These are phyloP conservation scores for Rhodocollybia butyracea DNA, from an alignment of 768 basidiomycete species.

Conservation along the genomic window DNA sequence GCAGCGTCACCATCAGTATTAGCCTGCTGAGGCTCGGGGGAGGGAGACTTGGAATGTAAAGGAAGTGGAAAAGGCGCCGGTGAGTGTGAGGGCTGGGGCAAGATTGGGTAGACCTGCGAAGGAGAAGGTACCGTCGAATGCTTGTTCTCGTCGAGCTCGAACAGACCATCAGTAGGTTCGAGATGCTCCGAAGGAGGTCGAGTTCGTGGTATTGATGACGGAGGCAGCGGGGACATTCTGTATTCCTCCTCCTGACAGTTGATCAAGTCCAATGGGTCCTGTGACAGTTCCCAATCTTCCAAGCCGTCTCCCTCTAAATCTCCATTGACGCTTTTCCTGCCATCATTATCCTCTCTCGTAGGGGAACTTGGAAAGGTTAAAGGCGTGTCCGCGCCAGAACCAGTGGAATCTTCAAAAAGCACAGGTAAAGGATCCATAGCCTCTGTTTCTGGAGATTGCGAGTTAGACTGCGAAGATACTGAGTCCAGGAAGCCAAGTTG, in stretches of 20 bases:
- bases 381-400: not conserved
- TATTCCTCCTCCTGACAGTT: not conserved
- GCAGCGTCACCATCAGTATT: not conserved
- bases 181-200: not conserved
- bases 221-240: not conserved
- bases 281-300: constrained; percentile 2
- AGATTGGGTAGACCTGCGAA: constrained; percentile 7
- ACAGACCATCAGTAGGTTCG: not conserved
- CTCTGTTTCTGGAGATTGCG: not conserved
- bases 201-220: not conserved
- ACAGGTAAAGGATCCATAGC: not conserved
- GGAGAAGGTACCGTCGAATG: constrained; percentile 1
- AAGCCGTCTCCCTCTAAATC: not conserved
- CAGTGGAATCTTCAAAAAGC: not conserved
- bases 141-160: not conserved
- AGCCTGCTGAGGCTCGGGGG: not conserved
- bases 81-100: not conserved
- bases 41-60: not conserved
- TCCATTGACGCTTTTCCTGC: not conserved
- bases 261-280: not conserved
- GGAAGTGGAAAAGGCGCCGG: constrained; percentile 13
- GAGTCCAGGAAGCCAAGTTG: not conserved
- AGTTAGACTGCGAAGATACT: not conserved
- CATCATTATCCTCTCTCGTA: not conserved
- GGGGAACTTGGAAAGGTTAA: not conserved